Base-by-base conservation (phyloP, 257 asterid species). In the Primulina tabacum region DNA sequence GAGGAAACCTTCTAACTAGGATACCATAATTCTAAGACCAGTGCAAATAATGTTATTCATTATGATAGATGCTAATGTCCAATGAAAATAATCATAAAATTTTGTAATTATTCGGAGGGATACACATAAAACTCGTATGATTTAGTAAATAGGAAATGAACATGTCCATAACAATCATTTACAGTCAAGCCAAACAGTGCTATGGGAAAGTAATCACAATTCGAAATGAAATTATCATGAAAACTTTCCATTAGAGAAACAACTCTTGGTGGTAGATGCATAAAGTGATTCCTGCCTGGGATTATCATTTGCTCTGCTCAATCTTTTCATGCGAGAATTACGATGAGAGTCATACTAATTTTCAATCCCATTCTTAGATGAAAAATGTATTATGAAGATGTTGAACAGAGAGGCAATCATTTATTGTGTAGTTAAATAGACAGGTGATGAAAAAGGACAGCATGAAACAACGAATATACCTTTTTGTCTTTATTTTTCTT, bases 401-500 rank as follows among this genome's bases (percentile, higher is more conserved):
- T 12, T 43, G 53, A 50, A 50, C 21, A 16, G 21, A 16, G 2
- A 50, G 57, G 57, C 57, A 50, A 21, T 50, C 57, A 17, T 50
- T 5, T 50, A 4, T 50, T 50, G 20, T 5, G 21, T 16, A 47
- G 55, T 47, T 47, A 14, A 50, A 50, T 50, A 50, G 21, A 71
- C 64, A 38, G 29, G 62, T 29, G 60, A 33, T 57, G 21, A 17
- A 40, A 47, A 32, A 43, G 65, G 24, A 69, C 7, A 69, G 33
- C 76, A 77, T 64, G 65, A 68, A 73, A 32, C 4, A n/a, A 58
- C 34, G 17, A 21, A 17, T n/a, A 24, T 82, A 88, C 98, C 98
- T 92, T 90, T 81, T 87, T 92, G 73, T 88, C 95, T 81, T 81
- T 92, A 69, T 66, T 87, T 81, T 87, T 92, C 82, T 88, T 80